phyloP scores from a whole-genome alignment of 768 basidiomycete genomes.

The Pisolithus marmoratus region DNA sequence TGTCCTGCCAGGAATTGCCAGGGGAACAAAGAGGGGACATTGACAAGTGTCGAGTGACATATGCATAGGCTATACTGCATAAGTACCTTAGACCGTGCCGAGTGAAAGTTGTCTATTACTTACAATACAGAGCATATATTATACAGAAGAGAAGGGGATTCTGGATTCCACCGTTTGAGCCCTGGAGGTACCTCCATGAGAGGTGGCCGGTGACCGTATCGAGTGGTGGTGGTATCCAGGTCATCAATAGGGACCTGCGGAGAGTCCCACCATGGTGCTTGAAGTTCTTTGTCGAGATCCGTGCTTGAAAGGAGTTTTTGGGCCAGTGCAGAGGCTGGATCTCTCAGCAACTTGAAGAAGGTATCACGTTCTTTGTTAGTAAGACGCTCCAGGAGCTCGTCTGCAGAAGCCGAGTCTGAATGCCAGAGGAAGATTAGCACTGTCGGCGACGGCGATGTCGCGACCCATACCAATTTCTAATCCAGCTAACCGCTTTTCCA shows the following conservation, averaged over 20 bases:
- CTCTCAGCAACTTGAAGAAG: slow-evolving; percentile 53
- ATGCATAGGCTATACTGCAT: slow-evolving; percentile 63
- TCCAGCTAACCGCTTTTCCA: slow-evolving; percentile 46
- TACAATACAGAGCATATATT: slow-evolving; percentile 69
- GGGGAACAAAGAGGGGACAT: slow-evolving; percentile 50
- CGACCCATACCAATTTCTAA: slow-evolving; percentile 56
- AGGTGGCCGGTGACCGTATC: slow-evolving; percentile 36
- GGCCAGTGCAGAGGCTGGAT: slow-evolving; percentile 59
- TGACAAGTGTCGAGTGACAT: slow-evolving; percentile 56
- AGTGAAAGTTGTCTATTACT: slow-evolving; percentile 20
- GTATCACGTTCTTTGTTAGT: slow-evolving; percentile 52
- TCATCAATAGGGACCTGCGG: slow-evolving; percentile 2
- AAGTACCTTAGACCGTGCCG: background rate
- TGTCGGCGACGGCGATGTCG: background rate
- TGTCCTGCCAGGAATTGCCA: slow-evolving; percentile 36
- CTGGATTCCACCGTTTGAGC: slow-evolving; percentile 35
- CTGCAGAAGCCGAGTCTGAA: slow-evolving; percentile 50
- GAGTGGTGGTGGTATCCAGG: slow-evolving; percentile 1
- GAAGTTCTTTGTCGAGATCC: slow-evolving; percentile 44
- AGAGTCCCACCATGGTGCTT: slow-evolving; percentile 72
- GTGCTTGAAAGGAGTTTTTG: slow-evolving; percentile 54
- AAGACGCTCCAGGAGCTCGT: slow-evolving; percentile 57
- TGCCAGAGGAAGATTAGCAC: background rate
- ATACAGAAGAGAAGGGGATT: slow-evolving; percentile 47
- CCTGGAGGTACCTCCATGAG: slow-evolving; percentile 42